phyloP scores from a whole-genome alignment of 2,329 filamentous ascomycete genomes.

The Colletotrichum tabaci region DNA sequence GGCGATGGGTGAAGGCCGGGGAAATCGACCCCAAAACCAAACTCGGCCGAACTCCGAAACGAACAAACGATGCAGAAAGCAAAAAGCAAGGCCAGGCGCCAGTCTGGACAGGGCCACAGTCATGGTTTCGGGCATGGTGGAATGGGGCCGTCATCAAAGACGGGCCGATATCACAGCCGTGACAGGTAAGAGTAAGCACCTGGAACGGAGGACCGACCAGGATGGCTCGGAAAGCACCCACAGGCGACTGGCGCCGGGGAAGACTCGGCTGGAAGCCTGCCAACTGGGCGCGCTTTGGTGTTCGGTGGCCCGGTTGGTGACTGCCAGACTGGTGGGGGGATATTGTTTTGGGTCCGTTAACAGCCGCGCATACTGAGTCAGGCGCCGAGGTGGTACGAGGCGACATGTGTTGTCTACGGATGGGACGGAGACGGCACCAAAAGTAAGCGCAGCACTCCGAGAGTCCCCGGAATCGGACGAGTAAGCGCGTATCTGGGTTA shows the following conservation, averaged over 20 bases:
- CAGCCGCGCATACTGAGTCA: slow-evolving; percentile 26
- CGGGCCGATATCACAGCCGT: slow-evolving; percentile 40
- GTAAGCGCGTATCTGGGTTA: slow-evolving; percentile 21
- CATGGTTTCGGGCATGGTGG: slow-evolving; percentile 27
- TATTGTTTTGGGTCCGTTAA: slow-evolving; percentile 12
- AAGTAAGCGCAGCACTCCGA: neutral
- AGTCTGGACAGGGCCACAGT: slow-evolving; percentile 16
- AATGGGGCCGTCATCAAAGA: slow-evolving; percentile 42
- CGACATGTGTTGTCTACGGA: neutral
- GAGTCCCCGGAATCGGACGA: slow-evolving; percentile 34
- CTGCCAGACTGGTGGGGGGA: neutral
- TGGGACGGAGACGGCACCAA: neutral
- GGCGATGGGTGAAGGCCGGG: slow-evolving; percentile 8
- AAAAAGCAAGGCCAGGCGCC: slow-evolving; percentile 17
- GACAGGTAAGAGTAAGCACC: slow-evolving; percentile 40
- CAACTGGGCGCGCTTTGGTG: slow-evolving; percentile 6
- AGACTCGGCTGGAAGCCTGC: neutral
- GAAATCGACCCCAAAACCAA: slow-evolving; percentile 30
- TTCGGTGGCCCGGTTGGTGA: too few relatives aligned
- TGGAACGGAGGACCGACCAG: slow-evolving; percentile 30
- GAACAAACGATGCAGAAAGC: slow-evolving; percentile 19
- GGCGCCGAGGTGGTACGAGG: slow-evolving; percentile 27
- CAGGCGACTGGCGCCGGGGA: slow-evolving; percentile 24
- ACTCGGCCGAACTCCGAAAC: slow-evolving; percentile 37
- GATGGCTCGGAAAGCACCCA: slow-evolving; percentile 33